Evolutionary conservation across 2,329 filamentous ascomycete genomes (phyloP), one percentile per base, ranked within the genome.

Genomic region (Colletotrichum truncatum): DNA sequence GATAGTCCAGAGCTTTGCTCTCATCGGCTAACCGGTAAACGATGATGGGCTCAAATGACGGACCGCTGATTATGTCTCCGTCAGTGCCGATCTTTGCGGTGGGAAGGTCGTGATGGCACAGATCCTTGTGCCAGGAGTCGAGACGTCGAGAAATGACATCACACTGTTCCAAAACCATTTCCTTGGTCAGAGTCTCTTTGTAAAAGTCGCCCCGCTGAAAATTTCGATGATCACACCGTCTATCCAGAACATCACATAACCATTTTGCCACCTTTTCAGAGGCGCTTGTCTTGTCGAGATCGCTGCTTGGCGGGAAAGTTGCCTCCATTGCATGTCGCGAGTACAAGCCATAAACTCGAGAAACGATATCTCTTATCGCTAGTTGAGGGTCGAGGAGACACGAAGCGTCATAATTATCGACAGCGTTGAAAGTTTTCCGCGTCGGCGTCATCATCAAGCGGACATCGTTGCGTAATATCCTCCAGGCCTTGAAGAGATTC

Each of bases 401-500:
- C 5, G 61, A 23, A 2, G 12, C n/a, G 14, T 64, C 61, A n/a
- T 60, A 60, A 6, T 6, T 34, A 32, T 64, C 61, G 10, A 48
- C 61, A 1, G 38, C 21, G 14, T 59, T 60, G 28, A 23, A 45
- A 1, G 30, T 51, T 18, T 9, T 23, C 10, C n/a, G 46, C 11
- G 45, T 64, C 12, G 46, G 61, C 16, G 25, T 23, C 41, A 38
- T 55, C 23, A 48, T 46, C 12, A 62, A 53, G 1, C 61, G 55
- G 0, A 60, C 18, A 18, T 64, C 61, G 38, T 64, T 60, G 5
- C 61, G 54, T 11, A 64, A 55, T 38, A 64, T 59, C 2, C 61
- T 36, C 61, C 61, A 64, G 11, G 61, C 61, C 16, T 64, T 64
- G n/a, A 64, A 64, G 16, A 64, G 55, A 12, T 59, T 56, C 3